Evolutionary conservation across 2,329 filamentous ascomycete species (phyloP), one percentile per base, ranked within the genome.

Genomic region (Fusarium albidum): DNA sequence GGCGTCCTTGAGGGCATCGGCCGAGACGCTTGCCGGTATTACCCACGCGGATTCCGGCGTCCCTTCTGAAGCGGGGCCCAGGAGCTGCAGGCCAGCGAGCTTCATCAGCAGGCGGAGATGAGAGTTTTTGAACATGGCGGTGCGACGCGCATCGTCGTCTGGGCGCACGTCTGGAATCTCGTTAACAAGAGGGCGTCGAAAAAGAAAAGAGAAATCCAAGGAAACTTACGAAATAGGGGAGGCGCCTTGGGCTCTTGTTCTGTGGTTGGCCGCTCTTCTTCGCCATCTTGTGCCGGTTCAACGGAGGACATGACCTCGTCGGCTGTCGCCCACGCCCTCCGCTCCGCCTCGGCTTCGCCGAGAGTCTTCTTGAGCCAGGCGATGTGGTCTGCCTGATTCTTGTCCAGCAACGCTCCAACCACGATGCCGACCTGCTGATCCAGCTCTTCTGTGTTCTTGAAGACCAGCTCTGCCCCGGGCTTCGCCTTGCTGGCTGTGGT

Each of bases 101-200:
- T 81, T 88, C 83, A 98, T 89, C 4, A 99, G 82, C 2, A 98
- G 85, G 28, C 93, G 89, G 3, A 98, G 81, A 66, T 94, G 88
- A 9, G 90, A 87, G 72, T 98, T 96, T 69, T 92, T 96, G 78
- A 96, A 96, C 74, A 96, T 87, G 21, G 91, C 89, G 17, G 81
- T 82, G 43, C 87, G 86, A 33, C 87, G 85, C 41, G 83, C 80
- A 38, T 90, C 84, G 34, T 83, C 85, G 51, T 89, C 85, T 0
- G 89, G 81, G 43, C 80, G 82, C 46, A 92, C 75, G 49, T 75
- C 84, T 88, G 65, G 14, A 12, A 15, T 28, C n/a, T 27, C 31
- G 53, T 77, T 64, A 78, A 73, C 52, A 37, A 26, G 18, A 11
- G 5, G n/a, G 18, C 38, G 14, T 14, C 9, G 6, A 6, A 11